Evolutionary conservation across 2,329 filamentous ascomycete species (phyloP), one percentile per base, ranked within the genome.

Genomic region (Ophiobolus disseminans): DNA sequence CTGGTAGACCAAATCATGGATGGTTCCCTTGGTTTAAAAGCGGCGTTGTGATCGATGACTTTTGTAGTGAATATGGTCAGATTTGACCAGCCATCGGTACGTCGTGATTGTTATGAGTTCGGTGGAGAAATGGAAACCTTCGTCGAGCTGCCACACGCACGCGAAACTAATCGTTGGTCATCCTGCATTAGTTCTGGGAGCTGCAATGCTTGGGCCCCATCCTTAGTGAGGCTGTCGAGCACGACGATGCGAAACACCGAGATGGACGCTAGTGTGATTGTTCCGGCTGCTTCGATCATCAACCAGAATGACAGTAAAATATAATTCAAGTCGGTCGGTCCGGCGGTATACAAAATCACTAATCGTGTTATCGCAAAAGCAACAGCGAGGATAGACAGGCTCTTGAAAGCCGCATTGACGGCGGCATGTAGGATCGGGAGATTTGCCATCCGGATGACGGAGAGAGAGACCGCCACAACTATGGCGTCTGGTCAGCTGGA

Each of bases 401-500:
- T 40, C 40, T 60, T 60, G 43, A 61, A 61, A 4, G 16, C 34
- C 3, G 41, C 43, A 17, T 59, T 57, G 22, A 59, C 40, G 19
- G 50, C 17, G 20, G 57, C 50, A n/a, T 41, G 39, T 17, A 41
- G 35, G 10, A 48, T 20, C 6, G 44, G 45, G 31, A 55, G 53
- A 14, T 55, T 53, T 4, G 53, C 53, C 57, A 61, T 60, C 25
- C 43, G 35, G 16, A 63, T 53, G 21, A 63, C 40, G 13, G 40
- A 16, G 4, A 55, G 30, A 14, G 9, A 14, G 3, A 32, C 16
- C n/a, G 30, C 9, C n/a, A 32, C 16, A 7, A 32, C 9, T 14
- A 14, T 32, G 30, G n/a, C 30, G 10, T 14, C 10, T 32, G 23
- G 23, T 26, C 23, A 26, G 23, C n/a, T n/a, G n/a, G n/a, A n/a